Evolutionary conservation across 1,139 yeast species (phyloP), one percentile per base, ranked within the genome.

Genomic region (Yamadazyma diddensiae): DNA sequence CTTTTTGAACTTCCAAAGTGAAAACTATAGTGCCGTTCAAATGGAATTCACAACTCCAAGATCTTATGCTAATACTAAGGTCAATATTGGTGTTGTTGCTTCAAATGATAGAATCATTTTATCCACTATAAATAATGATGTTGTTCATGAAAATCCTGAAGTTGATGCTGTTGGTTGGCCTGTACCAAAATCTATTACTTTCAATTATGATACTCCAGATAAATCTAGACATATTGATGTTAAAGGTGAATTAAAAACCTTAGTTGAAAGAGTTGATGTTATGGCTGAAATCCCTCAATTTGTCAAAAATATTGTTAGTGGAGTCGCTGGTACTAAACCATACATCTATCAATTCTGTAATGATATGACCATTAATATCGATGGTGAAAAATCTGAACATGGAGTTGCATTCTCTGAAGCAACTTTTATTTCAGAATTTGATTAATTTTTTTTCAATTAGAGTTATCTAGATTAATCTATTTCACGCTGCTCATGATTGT

Each of bases 1-100:
- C 62, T 92, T 92, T 58, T 63, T 86, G 46, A 85, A 86, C 61
- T 90, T 85, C 72, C 96, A 87, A 55, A 83, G 94, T 15, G 73
- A 79, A 30, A 67, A 79, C 25, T 68, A 73, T 49, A 71, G 92
- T 23, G 94, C 86, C 6, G 79, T 88, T 15, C 77, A 85, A 46
- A 92, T 92, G 97, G 97, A 92, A 59, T 92, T 87, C 65, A 84
- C 92, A 31, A 94, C 98, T 6, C 98, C 98, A 16, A 79, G 68
- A 36, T 82, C 96, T 2, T 92, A 92, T 55, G 95, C 86, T 33
- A 76, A 73, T 43, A 82, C 95, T 18, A 79, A 77, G 45, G 94
- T 92, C 35, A 77, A 86, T 35, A 61, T 90, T 34, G 97, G 94
- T 21, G 81, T 87, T 35, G 67, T 87, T 28, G 72, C 85, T 23